Evolutionary conservation across 768 basidiomycete genomes (phyloP), one percentile per base, ranked within the genome.

Genomic region (Hemileccinum rubropunctum): DNA sequence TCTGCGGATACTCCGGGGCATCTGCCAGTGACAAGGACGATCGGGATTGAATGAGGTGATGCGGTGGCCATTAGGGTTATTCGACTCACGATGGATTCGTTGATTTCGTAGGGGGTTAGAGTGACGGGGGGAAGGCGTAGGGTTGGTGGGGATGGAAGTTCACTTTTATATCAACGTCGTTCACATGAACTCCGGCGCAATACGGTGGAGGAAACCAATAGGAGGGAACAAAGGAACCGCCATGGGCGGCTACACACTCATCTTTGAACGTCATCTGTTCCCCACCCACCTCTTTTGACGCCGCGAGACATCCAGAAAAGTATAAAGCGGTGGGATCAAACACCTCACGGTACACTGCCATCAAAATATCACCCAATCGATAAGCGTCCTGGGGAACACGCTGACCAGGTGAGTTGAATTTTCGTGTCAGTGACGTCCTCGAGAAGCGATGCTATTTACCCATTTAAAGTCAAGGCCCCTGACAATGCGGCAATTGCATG

Each of bases 151-250:
- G 20, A 27, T 17, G 28, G 20, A 20, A 10, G n/a, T 12, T 42
- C 21, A 42, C 39, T 56, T 62, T 63, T 63, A 63, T 63, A 60
- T 23, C 37, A 48, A 12, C 30, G 26, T 35, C 32, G 27, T 36
- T 33, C 41, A 17, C 20, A n/a, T 5, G 44, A 11, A 23, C 30
- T 14, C 32, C 35, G 12, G 34, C 28, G 32, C 18, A 47, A 30
- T 41, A 26, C 17, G 27, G 17, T 28, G 39, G 20, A 26, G 42
- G 34, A 34, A 23, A n/a, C 23, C 23, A 23, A 13, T 26, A 40
- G 21, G 38, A 7, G 18, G 28, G 45, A 28, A 26, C 36, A 35
- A 37, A 44, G 20, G 17, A 40, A 27, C 40, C 49, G 44, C 20
- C n/a, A 32, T 51, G 52, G 47, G 62, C 62, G 63, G 50, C 54